Conservation (phyloP, 495 filamentous ascomycete genomes). For the Hypoxylon trugodes region DNA sequence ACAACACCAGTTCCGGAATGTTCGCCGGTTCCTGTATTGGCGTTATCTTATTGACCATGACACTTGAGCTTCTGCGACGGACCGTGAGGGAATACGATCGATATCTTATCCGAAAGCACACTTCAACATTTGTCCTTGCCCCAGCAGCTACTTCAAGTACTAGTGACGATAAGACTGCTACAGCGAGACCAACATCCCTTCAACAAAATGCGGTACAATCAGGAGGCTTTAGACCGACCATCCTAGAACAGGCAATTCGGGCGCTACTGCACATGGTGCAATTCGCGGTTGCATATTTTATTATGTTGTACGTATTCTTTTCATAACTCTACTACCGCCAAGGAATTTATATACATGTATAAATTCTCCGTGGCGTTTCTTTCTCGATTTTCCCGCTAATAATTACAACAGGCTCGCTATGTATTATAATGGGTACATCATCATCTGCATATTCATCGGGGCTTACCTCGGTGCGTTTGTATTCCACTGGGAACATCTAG, state of each 20-base stretch:
- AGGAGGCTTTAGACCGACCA: constrained; percentile 52
- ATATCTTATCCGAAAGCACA: constrained; percentile 60
- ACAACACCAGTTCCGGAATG: constrained; percentile 63
- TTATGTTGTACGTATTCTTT: constrained; percentile 61
- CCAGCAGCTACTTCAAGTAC: not conserved
- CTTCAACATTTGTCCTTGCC: not conserved
- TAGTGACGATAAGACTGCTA: not conserved
- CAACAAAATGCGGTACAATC: not conserved
- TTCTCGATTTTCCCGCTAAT: constrained; percentile 1
- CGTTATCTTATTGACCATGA: constrained; percentile 64
- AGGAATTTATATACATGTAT: not conserved
- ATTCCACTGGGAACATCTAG: constrained; percentile 64
- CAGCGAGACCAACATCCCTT: not conserved
- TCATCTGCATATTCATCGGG: constrained; percentile 44
- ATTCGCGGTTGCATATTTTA: constrained; percentile 77
- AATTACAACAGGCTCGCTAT: constrained; percentile 13
- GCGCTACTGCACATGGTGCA: constrained; percentile 69
- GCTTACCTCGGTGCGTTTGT: constrained; percentile 66
- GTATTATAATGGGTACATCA: constrained; percentile 32
- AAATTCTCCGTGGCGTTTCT: too few species aligned
- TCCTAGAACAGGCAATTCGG: constrained; percentile 66
- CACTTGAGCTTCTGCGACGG: constrained; percentile 66
- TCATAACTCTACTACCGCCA: not conserved
- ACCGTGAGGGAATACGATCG: constrained; percentile 68
- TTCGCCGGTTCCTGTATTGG: constrained; percentile 73